Conservation (phyloP, 148 eudicot genomes). For the Nyssa sinensis region DNA sequence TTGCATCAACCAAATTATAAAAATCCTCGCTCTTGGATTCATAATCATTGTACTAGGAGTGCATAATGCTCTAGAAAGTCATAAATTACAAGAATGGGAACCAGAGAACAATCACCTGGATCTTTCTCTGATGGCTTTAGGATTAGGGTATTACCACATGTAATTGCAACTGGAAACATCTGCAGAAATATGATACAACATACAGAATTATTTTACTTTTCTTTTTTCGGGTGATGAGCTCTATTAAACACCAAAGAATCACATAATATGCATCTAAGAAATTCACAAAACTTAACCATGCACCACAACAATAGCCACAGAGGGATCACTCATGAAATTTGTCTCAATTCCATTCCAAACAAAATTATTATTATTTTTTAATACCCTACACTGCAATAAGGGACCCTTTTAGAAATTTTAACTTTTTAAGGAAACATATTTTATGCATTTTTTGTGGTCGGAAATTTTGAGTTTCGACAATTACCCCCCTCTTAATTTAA, state of each 20-base stretch:
- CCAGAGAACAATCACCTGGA: constrained; percentile 53
- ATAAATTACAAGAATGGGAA: too few species aligned
- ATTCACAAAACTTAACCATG: background rate
- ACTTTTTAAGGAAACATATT: too few species aligned
- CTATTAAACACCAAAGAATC: background rate
- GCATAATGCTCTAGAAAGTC: background rate
- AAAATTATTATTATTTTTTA: too few species aligned
- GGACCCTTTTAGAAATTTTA: too few species aligned
- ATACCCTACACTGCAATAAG: too few species aligned
- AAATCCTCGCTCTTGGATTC: too few species aligned
- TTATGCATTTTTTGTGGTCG: too few species aligned
- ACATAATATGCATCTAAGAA: background rate
- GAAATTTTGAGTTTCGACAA: too few species aligned
- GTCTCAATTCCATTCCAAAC: background rate
- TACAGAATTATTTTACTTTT: background rate
- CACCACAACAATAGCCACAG: background rate
- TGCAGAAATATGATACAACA: constrained; percentile 24
- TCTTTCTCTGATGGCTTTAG: constrained; percentile 67
- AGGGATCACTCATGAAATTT: background rate
- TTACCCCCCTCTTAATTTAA: too few species aligned
- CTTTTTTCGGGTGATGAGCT: background rate
- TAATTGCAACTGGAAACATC: constrained; percentile 69
- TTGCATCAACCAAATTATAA: too few species aligned
- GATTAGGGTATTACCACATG: constrained; percentile 69
- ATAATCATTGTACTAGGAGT: background rate